These are phyloP conservation scores for Cornus controversa DNA, from an alignment of 148 eudicot genomes.

Conservation along the genomic window DNA sequence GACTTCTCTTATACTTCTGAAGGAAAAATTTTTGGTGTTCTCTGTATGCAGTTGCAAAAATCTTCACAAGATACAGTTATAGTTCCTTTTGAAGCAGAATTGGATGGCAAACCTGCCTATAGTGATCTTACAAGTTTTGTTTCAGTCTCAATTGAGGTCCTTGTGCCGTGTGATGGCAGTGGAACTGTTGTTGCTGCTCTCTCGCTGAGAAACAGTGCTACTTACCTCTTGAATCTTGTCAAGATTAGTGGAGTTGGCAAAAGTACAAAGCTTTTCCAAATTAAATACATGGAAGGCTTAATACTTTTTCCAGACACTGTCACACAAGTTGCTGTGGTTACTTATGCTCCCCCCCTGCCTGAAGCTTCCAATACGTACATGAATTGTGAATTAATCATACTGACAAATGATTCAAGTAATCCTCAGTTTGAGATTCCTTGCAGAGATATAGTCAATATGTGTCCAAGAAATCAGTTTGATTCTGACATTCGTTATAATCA, in stretches of 20 bases:
- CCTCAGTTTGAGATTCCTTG: slow-evolving; percentile 58
- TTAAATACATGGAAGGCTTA: slow-evolving; percentile 62
- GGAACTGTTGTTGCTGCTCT: slow-evolving; percentile 44
- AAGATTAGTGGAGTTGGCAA: slow-evolving; percentile 44
- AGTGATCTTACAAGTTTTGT: slow-evolving; percentile 25
- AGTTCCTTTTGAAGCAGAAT: slow-evolving; percentile 61
- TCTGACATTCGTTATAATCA: slow-evolving; percentile 22
- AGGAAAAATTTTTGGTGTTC: slow-evolving; percentile 45
- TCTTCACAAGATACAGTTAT: slow-evolving; percentile 43
- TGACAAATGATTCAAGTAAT: slow-evolving; percentile 57
- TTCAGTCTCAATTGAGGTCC: slow-evolving; percentile 43
- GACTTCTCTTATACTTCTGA: slow-evolving; percentile 34
- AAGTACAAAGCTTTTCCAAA: slow-evolving; percentile 37
- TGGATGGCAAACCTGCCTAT: slow-evolving; percentile 21
- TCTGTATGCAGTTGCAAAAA: slow-evolving; percentile 52
- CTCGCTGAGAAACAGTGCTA: slow-evolving; percentile 49
- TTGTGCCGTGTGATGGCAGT: slow-evolving; percentile 38
- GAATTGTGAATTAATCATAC: slow-evolving; percentile 50
- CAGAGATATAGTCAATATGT: slow-evolving; percentile 43
- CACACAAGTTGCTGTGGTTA: slow-evolving; percentile 63
- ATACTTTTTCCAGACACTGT: slow-evolving; percentile 63
- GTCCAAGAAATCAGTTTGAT: slow-evolving; percentile 27
- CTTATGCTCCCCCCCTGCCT: slow-evolving; percentile 27
- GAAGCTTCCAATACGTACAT: slow-evolving; percentile 24
- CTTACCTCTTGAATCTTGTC: slow-evolving; percentile 46